These are phyloP conservation scores for Fusarium ambrosium DNA, from an alignment of 2,329 filamentous ascomycete species.

Conservation along the genomic window DNA sequence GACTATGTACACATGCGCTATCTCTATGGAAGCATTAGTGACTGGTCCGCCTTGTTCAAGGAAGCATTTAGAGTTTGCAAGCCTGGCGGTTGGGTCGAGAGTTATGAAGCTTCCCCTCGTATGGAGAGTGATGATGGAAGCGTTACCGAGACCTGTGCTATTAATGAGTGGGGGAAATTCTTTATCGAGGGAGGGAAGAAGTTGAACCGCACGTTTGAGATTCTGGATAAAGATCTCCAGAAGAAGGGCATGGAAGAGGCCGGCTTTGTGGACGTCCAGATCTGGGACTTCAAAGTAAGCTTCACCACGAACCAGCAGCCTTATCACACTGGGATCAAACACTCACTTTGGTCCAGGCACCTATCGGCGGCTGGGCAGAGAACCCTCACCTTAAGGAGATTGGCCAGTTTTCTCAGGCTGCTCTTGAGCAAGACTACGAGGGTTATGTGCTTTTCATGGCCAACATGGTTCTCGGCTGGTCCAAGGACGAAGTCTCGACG, in stretches of 20 bases:
- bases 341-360: slow-evolving; percentile 23
- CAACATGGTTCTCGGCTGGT: slow-evolving; percentile 54
- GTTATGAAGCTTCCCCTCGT: not conserved
- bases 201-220: not conserved
- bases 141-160: rapidly evolving
- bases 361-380: slow-evolving; percentile 36
- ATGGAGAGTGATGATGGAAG: slow-evolving; percentile 8
- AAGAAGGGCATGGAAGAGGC: not conserved
- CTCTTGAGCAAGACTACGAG: slow-evolving; percentile 54
- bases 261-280: not conserved
- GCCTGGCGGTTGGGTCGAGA: slow-evolving; percentile 2
- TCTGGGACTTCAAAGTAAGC: not conserved
- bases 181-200: slow-evolving; percentile 1
- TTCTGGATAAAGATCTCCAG: not conserved
- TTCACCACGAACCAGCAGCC: not conserved
- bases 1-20: slow-evolving; percentile 23
- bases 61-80: not conserved
- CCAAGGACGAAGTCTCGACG: slow-evolving; percentile 49
- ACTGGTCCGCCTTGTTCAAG: slow-evolving; percentile 2
- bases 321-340: not conserved
- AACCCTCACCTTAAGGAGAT: slow-evolving; percentile 31
- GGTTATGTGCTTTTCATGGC: slow-evolving; percentile 52
- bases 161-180: slow-evolving; percentile 6
- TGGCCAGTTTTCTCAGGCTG: slow-evolving; percentile 48
- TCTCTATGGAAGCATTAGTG: slow-evolving; percentile 1